Evolutionary conservation across 345 rosid genomes (phyloP), one percentile per base, ranked within the genome.

Genomic region (Hypericum androsaemum): DNA sequence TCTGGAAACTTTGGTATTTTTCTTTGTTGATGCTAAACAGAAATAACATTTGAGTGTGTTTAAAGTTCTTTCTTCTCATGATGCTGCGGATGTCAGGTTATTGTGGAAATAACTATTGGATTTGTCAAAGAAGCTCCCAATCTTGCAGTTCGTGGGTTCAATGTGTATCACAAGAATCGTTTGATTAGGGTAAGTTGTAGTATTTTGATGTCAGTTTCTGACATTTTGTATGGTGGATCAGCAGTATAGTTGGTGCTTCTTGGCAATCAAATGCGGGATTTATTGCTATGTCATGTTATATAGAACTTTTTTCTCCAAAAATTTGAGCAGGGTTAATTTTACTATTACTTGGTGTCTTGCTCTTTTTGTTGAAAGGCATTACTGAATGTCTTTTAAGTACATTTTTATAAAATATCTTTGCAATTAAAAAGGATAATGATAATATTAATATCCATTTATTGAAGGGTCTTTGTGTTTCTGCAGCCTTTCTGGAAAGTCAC

Each of bases 401-500:
- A 22, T 22, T 22, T 22, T 22, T 22, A 8, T 54, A n/a, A 39
- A 13, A 42, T 37, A 41, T 14, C 7, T 32, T 37, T 43, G 9
- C 53, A 39, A 6, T 44, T 32, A 6, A 38, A 35, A 49, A 58
- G 58, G 14, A 8, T 43, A 17, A 28, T 32, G 43, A 16, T 47
- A 36, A 38, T 69, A 53, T 42, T 41, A 53, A 64, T 74, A 28
- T 69, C 50, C 43, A 49, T 28, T 57, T 61, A 60, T 50, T 49
- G 32, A 22, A 22, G 32, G 32, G 9, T 63, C 10, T 57, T 61
- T 62, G 40, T 52, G 36, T 42, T 62, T 11, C 68, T 47, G 52
- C 86, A 87, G 96, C 98, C 98, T 48, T 90, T 79, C 73, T 90
- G 98, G 98, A 84, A 81, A 71, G 98, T 90, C 53, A 75, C 68